A percentile compares a stretch with the other conserved stretches of the same genome.
Evolutionary conservation across 495 filamentous ascomycete species (phyloP).

Genomic region (Hypoxylon trugodes): DNA sequence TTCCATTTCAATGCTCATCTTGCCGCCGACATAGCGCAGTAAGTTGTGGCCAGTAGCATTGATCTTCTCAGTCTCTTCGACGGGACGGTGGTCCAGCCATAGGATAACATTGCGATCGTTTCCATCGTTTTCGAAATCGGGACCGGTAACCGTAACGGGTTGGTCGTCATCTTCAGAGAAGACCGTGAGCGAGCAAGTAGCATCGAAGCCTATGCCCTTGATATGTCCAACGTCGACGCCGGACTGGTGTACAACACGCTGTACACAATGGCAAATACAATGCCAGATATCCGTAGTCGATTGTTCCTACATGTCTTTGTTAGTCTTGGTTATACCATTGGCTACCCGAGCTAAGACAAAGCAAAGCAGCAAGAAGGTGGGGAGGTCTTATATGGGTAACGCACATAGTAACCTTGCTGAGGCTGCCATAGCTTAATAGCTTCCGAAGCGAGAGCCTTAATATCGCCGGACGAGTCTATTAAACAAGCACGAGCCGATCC

Average conservation of each 20-base stretch:
- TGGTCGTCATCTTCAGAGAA: constrained; percentile 89
- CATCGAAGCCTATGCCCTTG: constrained; percentile 93
- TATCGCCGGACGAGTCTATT: constrained; percentile 88
- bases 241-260: constrained; percentile 78
- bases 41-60: constrained; percentile 92
- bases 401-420: constrained; percentile 86
- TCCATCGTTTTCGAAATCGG: constrained; percentile 77
- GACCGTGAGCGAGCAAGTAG: constrained; percentile 93
- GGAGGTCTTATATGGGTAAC: constrained; percentile 21
- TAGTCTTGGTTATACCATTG: constrained; percentile 4
- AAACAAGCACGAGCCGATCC: constrained; percentile 94
- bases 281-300: constrained; percentile 96
- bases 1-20: constrained; percentile 99
- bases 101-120: constrained; percentile 90
- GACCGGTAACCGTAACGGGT: constrained; percentile 86
- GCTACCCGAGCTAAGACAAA: constrained; percentile 5
- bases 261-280: constrained; percentile 84
- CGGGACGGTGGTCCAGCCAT: constrained; percentile 92
- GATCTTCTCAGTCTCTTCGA: constrained; percentile 88
- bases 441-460: constrained; percentile 88
- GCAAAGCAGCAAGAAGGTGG: too few species aligned
- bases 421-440: constrained; percentile 96
- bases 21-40: constrained; percentile 94
- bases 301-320: constrained; percentile 77
- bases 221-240: constrained; percentile 76